These are phyloP conservation scores for Carex littledalei DNA, from an alignment of 176 grass and related monocot genomes.

Conservation along the genomic window DNA sequence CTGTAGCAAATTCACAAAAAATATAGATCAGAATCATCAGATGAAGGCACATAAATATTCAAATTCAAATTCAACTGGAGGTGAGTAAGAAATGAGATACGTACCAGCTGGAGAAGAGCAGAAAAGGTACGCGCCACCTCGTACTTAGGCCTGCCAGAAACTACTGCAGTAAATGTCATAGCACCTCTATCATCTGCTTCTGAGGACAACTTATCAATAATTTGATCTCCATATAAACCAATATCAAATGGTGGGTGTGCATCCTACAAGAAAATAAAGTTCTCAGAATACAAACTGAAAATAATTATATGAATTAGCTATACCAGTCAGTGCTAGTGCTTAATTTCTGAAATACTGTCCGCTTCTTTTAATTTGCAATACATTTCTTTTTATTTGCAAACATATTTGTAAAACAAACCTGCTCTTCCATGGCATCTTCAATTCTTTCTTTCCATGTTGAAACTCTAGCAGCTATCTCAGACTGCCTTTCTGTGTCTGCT, in stretches of 20 bases:
- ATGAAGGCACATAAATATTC: background rate
- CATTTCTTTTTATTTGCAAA: background rate
- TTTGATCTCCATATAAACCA: conserved; percentile 72
- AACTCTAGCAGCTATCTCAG: conserved; percentile 80
- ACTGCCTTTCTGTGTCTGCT: conserved; percentile 74
- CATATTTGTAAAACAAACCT: conserved; percentile 41
- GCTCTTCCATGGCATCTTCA: conserved; percentile 78
- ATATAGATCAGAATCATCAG: background rate
- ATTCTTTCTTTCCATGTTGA: conserved; percentile 93
- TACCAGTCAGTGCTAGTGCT: background rate
- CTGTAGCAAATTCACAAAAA: background rate
- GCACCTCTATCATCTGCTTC: conserved; percentile 31
- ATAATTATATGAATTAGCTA: background rate
- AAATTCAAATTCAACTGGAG: too few species aligned
- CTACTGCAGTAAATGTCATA: conserved; percentile 65
- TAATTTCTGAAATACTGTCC: background rate
- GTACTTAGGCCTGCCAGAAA: conserved; percentile 52
- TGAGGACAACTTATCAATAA: conserved; percentile 51
- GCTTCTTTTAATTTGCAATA: background rate
- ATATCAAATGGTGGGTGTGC: conserved; percentile 88
- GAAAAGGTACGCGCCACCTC: conserved; percentile 92
- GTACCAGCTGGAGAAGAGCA: conserved; percentile 98
- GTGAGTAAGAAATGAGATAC: background rate
- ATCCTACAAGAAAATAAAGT: conserved; percentile 46
- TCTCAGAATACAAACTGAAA: background rate